A percentile compares a stretch with the other conserved stretches of the same genome.
These are phyloP conservation scores for Porphyrellus cyaneotinctus DNA, from an alignment of 768 basidiomycete genomes.

Conservation along the genomic window DNA sequence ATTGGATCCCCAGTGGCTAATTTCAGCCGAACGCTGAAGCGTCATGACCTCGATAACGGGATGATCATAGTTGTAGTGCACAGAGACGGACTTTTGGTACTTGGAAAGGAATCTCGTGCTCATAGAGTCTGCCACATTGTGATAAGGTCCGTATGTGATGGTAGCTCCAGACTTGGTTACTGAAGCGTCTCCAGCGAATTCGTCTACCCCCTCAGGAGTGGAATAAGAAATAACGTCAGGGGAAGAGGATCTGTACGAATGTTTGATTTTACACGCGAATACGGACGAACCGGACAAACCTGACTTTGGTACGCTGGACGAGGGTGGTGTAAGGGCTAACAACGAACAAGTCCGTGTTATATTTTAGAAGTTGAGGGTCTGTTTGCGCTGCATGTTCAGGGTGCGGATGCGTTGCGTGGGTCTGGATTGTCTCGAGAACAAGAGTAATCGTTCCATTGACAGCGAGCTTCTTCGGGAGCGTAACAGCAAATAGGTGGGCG, in stretches of 20 bases:
- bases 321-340: slow-evolving; percentile 79
- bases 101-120: slow-evolving; percentile 50
- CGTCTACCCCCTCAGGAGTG: slow-evolving; percentile 55
- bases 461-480: slow-evolving; percentile 56
- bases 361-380: slow-evolving; percentile 78
- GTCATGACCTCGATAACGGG: slow-evolving; percentile 74
- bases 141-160: slow-evolving; percentile 86
- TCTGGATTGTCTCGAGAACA: slow-evolving; percentile 73
- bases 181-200: slow-evolving; percentile 55
- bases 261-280: slow-evolving; percentile 2
- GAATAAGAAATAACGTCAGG: slow-evolving; percentile 72
- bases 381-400: slow-evolving; percentile 69
- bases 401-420: slow-evolving; percentile 74
- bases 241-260: slow-evolving; percentile 52
- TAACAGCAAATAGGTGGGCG: slow-evolving; percentile 56
- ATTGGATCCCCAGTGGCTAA: slow-evolving; percentile 97
- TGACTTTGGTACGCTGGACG: slow-evolving; percentile 83
- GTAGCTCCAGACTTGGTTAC: slow-evolving; percentile 75
- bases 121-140: slow-evolving; percentile 64
- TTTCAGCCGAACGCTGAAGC: slow-evolving; percentile 75
- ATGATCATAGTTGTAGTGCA: slow-evolving; percentile 82
- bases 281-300: slow-evolving; percentile 44
- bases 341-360: slow-evolving; percentile 71
- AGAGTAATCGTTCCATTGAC: slow-evolving; percentile 65
- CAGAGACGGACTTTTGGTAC: slow-evolving; percentile 59